A percentile compares a stretch with the other conserved stretches of the same genome.
Evolutionary conservation across 768 basidiomycete genomes (phyloP).

Genomic region (Rhizopogon salebrosus): DNA sequence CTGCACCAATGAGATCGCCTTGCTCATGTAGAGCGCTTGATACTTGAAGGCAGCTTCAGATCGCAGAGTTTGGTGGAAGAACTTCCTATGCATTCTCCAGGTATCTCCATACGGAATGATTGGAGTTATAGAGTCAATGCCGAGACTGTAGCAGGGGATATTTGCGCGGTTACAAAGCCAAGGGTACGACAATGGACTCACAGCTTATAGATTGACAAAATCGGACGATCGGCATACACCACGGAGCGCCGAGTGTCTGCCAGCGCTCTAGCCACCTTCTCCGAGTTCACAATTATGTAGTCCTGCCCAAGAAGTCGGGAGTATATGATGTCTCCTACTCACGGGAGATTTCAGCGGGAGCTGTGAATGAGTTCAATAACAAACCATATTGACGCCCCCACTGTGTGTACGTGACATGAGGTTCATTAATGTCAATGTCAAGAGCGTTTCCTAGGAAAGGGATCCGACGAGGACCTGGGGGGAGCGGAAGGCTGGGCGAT

Average conservation of each 20-base stretch:
- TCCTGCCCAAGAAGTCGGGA: conserved; percentile 11
- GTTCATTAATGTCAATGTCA: conserved; percentile 26
- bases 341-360: too few relatives aligned
- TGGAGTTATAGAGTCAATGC: conserved; percentile 5
- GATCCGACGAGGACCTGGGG: conserved; percentile 31
- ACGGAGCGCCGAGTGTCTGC: conserved; percentile 37
- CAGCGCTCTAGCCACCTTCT: conserved; percentile 35
- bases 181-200: background rate
- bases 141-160: background rate
- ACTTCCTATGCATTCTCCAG: conserved; percentile 14
- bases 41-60: conserved; percentile 4
- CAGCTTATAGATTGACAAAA: background rate
- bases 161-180: background rate
- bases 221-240: conserved; percentile 34
- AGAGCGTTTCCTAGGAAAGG: conserved; percentile 37
- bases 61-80: conserved; percentile 10
- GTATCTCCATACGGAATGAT: conserved; percentile 10
- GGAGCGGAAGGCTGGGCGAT: conserved; percentile 13
- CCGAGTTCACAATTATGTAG: conserved; percentile 38
- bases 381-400: too few relatives aligned
- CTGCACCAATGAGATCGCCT: background rate
- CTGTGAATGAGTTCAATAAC: too few relatives aligned
- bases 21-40: conserved; percentile 1
- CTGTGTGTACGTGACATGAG: too few relatives aligned
- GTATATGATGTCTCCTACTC: too few relatives aligned